Evolutionary conservation across 2,329 filamentous ascomycete genomes (phyloP).

Genomic region (Apiospora phragmitis): DNA sequence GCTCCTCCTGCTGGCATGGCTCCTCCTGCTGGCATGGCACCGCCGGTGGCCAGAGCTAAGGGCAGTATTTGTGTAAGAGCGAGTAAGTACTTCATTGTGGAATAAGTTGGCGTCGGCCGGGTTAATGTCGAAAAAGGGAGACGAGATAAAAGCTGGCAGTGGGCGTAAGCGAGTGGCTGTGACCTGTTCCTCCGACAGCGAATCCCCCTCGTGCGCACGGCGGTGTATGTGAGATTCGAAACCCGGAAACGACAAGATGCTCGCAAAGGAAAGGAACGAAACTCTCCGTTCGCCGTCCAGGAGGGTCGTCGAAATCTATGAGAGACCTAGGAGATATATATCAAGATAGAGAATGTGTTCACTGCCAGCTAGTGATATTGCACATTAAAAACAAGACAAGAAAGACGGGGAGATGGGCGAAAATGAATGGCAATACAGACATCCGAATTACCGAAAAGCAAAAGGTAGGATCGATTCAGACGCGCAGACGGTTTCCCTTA

Average conservation of each 20-base stretch:
- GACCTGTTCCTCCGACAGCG: background rate
- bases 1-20: background rate
- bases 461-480: background rate
- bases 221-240: background rate
- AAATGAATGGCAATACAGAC: background rate
- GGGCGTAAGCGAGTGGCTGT: background rate
- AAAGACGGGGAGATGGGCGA: background rate
- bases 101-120: background rate
- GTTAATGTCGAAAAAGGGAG: background rate
- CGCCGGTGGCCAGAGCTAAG: background rate
- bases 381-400: background rate
- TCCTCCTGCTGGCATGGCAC: background rate
- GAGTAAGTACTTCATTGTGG: background rate
- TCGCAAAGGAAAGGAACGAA: background rate
- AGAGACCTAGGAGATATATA: background rate
- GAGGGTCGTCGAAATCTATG: background rate
- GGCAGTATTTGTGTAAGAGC: background rate
- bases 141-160: background rate
- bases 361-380: constrained; percentile 5
- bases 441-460: background rate
- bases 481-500: background rate
- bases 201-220: background rate
- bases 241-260: background rate
- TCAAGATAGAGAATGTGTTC: background rate
- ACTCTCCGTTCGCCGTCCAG: background rate